Evolutionary conservation across 345 rosid genomes (phyloP), one percentile per base, ranked within the genome.

Genomic region (Atalantia buxifolia): DNA sequence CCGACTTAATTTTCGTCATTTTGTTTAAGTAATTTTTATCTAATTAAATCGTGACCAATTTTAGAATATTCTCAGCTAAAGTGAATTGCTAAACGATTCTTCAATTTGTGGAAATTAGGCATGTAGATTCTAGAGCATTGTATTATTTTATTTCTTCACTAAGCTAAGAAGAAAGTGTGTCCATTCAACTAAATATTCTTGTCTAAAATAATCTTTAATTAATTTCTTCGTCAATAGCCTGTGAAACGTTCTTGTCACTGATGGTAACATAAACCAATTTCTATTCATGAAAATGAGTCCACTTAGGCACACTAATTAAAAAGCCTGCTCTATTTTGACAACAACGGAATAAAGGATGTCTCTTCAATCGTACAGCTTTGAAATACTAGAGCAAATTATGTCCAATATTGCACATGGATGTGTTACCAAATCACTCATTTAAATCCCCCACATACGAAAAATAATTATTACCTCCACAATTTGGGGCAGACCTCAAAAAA

Each of bases 251-350:
- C 16, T 74, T 74, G 68, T 61, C 31, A 16, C 27, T 40, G 67
- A 74, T 31, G 38, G 14, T 64, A 75, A 64, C 78, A 63, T 63
- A 55, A 74, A 61, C 59, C 56, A 74, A 40, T 74, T 45, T 53
- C 25, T 19, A 53, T 30, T 21, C 27, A 8, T 59, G 50, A 73
- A 57, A 55, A 57, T 38, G 25, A 38, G n/a, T 2, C 5, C 68
- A 1, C 2, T 61, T 27, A 36, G 40, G n/a, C 35, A 25, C 67
- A 13, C 14, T 19, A 57, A 35, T 60, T 60, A 59, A 48, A 27
- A 31, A 48, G n/a, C 59, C 18, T 45, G 35, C 28, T 48, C 59
- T 27, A 19, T 14, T 12, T 70, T 28, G 74, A 50, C 60, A 10
- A 30, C 61, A 27, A 40, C 5, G 24, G 24, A 30, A 27, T 27